Evolutionary conservation across 2,329 filamentous ascomycete genomes (phyloP).

Genomic region (Akanthomyces uredinophilus): DNA sequence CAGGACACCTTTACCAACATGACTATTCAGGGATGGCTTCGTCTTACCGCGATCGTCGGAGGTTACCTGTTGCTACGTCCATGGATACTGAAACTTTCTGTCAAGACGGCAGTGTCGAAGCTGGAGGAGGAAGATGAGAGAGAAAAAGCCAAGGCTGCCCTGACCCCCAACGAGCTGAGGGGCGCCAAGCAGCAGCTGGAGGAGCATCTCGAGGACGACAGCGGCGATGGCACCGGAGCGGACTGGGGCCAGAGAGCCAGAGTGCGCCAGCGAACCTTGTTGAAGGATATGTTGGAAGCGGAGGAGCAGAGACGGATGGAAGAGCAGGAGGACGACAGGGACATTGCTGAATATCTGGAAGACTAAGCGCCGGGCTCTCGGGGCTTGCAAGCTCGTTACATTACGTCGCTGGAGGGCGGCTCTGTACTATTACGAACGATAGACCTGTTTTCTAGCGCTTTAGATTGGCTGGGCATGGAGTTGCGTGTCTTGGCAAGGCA

Average conservation of each 20-base stretch:
- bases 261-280: constrained; percentile 61
- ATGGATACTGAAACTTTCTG: constrained; percentile 64
- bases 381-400: neutral
- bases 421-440: constrained; percentile 8
- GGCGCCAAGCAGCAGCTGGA: constrained; percentile 50
- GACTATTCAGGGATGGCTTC: constrained; percentile 54
- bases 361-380: constrained; percentile 32
- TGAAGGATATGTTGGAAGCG: constrained; percentile 60
- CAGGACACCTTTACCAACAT: constrained; percentile 44
- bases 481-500: constrained; percentile 1
- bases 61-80: constrained; percentile 70
- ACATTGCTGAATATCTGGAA: constrained; percentile 67
- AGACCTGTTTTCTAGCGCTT: constrained; percentile 5
- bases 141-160: constrained; percentile 50
- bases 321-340: constrained; percentile 66
- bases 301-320: constrained; percentile 53
- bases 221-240: constrained; percentile 41
- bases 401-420: neutral
- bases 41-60: constrained; percentile 65
- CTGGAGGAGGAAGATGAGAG: constrained; percentile 53
- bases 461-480: neutral
- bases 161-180: constrained; percentile 61
- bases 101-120: constrained; percentile 57
- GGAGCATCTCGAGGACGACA: constrained; percentile 46
- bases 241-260: constrained; percentile 68